Evolutionary conservation across 768 basidiomycete genomes (phyloP).

Genomic region (Cytidiella melzeri): DNA sequence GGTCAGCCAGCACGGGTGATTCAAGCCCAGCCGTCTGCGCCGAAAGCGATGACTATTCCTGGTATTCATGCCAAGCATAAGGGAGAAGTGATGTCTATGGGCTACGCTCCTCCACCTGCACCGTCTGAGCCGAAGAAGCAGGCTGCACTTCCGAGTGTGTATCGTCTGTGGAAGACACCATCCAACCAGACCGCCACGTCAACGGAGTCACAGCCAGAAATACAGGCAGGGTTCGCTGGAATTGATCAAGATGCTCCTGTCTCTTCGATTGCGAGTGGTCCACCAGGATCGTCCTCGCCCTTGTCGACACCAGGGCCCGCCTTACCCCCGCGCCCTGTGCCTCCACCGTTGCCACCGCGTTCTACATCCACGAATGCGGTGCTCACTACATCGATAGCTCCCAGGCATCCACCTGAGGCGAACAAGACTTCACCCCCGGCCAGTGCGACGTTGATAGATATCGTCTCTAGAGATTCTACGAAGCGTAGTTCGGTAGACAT

Average conservation of each 20-base stretch:
- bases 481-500: conserved; percentile 18
- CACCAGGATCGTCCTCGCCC: not conserved
- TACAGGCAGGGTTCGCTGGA: conserved; percentile 17
- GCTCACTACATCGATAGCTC: conserved; percentile 24
- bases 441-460: conserved; percentile 51
- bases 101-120: conserved; percentile 53
- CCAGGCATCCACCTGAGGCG: conserved; percentile 18
- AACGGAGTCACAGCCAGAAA: conserved; percentile 7
- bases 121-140: conserved; percentile 34
- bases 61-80: conserved; percentile 81
- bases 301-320: not conserved
- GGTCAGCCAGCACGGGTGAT: conserved; percentile 43
- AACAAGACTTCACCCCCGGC: conserved; percentile 32
- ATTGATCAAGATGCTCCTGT: conserved; percentile 16
- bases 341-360: conserved; percentile 47
- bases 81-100: conserved; percentile 84
- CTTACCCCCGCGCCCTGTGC: conserved; percentile 17
- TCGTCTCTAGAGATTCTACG: conserved; percentile 34
- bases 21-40: conserved; percentile 66
- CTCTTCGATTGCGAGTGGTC: not conserved
- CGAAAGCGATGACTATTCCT: conserved; percentile 80
- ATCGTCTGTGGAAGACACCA: conserved; percentile 69
- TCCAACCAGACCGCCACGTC: conserved; percentile 4
- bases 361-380: conserved; percentile 25
- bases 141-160: conserved; percentile 61